phyloP scores from a whole-genome alignment of 164 flowering plant species.

The Saururus chinensis region DNA sequence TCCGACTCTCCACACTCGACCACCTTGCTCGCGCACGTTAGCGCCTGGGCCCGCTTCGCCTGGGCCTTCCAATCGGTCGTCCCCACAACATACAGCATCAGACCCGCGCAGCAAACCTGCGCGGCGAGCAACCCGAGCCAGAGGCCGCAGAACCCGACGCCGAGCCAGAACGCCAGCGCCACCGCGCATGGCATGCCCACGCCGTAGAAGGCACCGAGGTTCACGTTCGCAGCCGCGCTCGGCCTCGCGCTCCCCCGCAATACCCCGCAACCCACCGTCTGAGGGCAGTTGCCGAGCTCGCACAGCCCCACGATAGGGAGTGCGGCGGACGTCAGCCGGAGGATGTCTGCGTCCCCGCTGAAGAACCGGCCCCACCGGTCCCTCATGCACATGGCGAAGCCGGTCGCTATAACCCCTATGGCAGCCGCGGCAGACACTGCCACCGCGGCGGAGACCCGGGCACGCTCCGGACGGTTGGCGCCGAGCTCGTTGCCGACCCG shows the following conservation, averaged over 20 bases:
- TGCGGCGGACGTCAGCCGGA: conserved; percentile 58
- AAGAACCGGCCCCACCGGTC: conserved; percentile 64
- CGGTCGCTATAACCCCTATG: conserved; percentile 60
- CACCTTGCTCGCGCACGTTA: conserved; percentile 30
- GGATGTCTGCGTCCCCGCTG: conserved; percentile 44
- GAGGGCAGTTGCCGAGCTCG: conserved; percentile 95
- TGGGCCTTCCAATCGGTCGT: conserved; percentile 74
- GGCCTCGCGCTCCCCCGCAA: conserved; percentile 81
- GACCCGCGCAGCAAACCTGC: conserved; percentile 78
- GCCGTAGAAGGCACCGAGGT: conserved; percentile 77
- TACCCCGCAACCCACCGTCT: conserved; percentile 90
- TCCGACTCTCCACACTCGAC: neutral
- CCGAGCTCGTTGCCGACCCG: conserved; percentile 96
- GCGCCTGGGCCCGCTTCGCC: conserved; percentile 45
- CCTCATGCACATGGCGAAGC: conserved; percentile 43
- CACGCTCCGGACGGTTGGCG: conserved; percentile 51
- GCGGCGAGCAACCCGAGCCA: conserved; percentile 80
- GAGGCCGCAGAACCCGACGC: conserved; percentile 68
- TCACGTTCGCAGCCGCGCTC: conserved; percentile 67
- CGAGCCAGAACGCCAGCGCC: conserved; percentile 53
- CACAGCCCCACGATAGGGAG: conserved; percentile 82
- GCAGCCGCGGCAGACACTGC: conserved; percentile 35
- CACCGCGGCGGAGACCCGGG: conserved; percentile 45
- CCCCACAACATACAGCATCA: conserved; percentile 76
- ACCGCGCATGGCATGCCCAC: conserved; percentile 92